A percentile compares a stretch with the other conserved stretches of the same genome.
Conservation (phyloP, 805 yeast species). For the Candida chauliodis region DNA sequence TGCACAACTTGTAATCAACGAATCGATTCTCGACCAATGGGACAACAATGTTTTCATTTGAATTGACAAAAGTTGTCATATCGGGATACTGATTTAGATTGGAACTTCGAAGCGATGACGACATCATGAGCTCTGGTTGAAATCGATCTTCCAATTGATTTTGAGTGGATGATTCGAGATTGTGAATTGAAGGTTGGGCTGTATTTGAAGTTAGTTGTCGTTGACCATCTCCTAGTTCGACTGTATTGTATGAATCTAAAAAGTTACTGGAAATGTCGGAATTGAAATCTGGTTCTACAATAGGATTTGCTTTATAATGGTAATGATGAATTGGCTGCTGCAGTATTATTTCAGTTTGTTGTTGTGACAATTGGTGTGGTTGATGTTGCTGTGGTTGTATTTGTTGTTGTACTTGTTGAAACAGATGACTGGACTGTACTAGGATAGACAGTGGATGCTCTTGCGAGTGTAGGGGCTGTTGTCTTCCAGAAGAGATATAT, state of each 20-base stretch:
- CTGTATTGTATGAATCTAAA: no score
- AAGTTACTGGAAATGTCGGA: no score
- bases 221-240: background rate
- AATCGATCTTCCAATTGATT: background rate
- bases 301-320: background rate
- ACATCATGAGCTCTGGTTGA: background rate
- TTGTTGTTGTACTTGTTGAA: background rate
- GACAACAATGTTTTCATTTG: conserved; percentile 27
- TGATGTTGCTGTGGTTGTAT: background rate
- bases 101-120: conserved; percentile 1
- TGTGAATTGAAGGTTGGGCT: background rate
- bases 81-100: conserved; percentile 30
- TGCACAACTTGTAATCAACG: conserved; percentile 43
- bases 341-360: background rate
- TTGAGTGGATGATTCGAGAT: no score
- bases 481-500: no score
- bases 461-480: no score
- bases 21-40: conserved; percentile 37
- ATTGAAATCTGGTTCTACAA: no score
- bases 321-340: background rate
- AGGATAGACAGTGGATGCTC: no score
- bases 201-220: background rate
- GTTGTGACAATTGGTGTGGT: background rate
- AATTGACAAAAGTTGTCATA: conserved; percentile 35
- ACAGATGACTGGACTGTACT: no score